Evolutionary conservation across 495 filamentous ascomycete species (phyloP).

Genomic region (Penicillium steckii): DNA sequence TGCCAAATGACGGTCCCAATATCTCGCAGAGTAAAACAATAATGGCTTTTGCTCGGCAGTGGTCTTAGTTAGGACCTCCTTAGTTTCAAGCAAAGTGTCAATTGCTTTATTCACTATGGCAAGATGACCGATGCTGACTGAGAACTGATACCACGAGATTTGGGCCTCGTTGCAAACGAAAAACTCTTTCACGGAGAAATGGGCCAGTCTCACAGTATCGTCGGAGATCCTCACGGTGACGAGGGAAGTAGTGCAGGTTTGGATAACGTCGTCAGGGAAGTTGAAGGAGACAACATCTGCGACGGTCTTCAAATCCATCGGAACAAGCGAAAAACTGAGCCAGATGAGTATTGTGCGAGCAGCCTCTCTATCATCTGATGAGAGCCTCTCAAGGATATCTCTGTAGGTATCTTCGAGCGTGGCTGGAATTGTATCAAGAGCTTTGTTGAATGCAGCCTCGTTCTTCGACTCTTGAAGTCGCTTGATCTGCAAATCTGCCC

Average conservation of each 20-base stretch:
- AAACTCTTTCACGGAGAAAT: slow-evolving; percentile 3
- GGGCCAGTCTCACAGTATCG: not conserved
- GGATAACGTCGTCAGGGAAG: not conserved
- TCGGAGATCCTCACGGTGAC: not conserved
- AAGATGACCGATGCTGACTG: not conserved
- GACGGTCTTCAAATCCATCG: not conserved
- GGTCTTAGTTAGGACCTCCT: not conserved
- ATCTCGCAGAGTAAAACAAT: not conserved
- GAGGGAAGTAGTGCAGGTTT: not conserved
- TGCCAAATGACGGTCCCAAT: not conserved
- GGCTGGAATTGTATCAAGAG: not conserved
- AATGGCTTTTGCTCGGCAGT: not conserved
- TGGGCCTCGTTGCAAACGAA: not conserved
- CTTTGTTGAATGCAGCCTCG: not conserved
- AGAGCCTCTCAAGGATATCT: not conserved
- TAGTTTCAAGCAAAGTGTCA: not conserved
- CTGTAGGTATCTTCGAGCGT: not conserved
- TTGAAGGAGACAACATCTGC: not conserved
- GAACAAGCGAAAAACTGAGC: not conserved
- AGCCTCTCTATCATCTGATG: not conserved
- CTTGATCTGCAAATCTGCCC: slow-evolving; percentile 1
- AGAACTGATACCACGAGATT: not conserved
- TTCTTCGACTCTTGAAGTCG: not conserved
- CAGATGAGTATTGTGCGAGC: not conserved
- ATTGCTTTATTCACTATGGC: not conserved